Conservation (phyloP, 169 alveolate genomes). For the Plasmodium adleri region DNA sequence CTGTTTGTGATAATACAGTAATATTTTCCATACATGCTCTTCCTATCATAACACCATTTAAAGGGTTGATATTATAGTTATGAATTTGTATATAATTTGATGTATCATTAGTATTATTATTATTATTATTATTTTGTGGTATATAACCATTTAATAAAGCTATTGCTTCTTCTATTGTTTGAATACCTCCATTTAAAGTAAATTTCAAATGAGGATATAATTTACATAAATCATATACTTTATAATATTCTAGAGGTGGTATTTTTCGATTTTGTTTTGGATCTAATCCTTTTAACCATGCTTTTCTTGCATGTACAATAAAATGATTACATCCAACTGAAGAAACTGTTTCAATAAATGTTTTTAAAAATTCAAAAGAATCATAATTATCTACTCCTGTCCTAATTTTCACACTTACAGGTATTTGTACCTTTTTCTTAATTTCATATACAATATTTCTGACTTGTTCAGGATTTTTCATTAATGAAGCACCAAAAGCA, state of each 20-base stretch:
- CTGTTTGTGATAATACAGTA: constrained; percentile 83
- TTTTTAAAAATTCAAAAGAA: constrained; percentile 86
- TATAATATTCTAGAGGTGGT: constrained; percentile 93
- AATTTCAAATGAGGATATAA: constrained; percentile 93
- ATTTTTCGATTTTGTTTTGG: constrained; percentile 94
- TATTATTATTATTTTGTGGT: constrained; percentile 20
- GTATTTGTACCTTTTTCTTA: constrained; percentile 79
- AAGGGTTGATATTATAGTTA: constrained; percentile 58
- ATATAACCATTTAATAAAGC: constrained; percentile 78
- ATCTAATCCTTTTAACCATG: constrained; percentile 93
- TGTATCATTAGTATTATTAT: constrained; percentile 42
- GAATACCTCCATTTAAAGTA: constrained; percentile 95
- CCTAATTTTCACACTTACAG: constrained; percentile 95
- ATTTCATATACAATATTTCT: constrained; percentile 86
- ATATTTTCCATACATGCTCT: constrained; percentile 89
- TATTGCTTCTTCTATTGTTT: constrained; percentile 82
- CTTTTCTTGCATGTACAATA: constrained; percentile 96
- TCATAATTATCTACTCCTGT: constrained; percentile 96
- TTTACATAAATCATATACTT: constrained; percentile 90
- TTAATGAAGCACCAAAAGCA: constrained; percentile 97
- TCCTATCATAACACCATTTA: constrained; percentile 90
- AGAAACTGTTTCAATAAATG: constrained; percentile 84
- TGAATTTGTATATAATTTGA: constrained; percentile 33
- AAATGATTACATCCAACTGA: constrained; percentile 92
- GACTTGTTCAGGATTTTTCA: constrained; percentile 94